Base-by-base conservation (phyloP, 345 rosid species). In the Citrus australasica region DNA sequence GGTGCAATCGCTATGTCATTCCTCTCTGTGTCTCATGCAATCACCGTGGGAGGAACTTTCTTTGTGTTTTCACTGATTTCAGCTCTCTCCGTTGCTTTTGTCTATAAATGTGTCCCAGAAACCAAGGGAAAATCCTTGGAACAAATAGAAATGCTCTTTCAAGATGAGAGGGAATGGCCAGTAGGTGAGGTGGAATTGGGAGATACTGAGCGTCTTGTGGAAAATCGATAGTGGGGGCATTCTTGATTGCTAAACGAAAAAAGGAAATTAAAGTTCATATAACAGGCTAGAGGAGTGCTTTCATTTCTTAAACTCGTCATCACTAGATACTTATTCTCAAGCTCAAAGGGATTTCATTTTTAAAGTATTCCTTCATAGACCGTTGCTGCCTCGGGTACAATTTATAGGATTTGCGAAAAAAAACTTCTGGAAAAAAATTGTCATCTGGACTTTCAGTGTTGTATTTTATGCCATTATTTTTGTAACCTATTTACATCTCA, bases 41-140 rank as follows among this genome's bases (percentile, higher is more conserved):
- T 92, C 10, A 83, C 94, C 0, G 82, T 86, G 0, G 92, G 94
- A 2, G 94, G 97, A 51, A 73, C 87, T 9, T 92, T 92, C 90
- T 81, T 90, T 17, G 46, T 86, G 17, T 92, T 89, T 48, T 77
- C 86, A 13, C 40, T 67, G 59, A 65, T 87, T 55, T 84, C 94
- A 19, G 89, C 87, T 62, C 78, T 86, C 14, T 84, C 92, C 0
- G 80, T 87, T 46, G 79, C 70, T 1, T 92, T 92, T 61, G 89
- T 92, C 22, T 79, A 86, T 69, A n/a, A 37, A 1, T 78, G 84
- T 55, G 85, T 92, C 48, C 93, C 97, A 0, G 93, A 92, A 83
- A 92, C 97, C 16, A 89, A 85, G 79, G 97, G 93, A 30, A 92
- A 86, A 78, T 89, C 97, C 0, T 68, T 89, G 83, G 97, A 92